Evolutionary conservation across 1,284 basidiomycete genomes (phyloP).

Genomic region (Vanrija humicola): DNA sequence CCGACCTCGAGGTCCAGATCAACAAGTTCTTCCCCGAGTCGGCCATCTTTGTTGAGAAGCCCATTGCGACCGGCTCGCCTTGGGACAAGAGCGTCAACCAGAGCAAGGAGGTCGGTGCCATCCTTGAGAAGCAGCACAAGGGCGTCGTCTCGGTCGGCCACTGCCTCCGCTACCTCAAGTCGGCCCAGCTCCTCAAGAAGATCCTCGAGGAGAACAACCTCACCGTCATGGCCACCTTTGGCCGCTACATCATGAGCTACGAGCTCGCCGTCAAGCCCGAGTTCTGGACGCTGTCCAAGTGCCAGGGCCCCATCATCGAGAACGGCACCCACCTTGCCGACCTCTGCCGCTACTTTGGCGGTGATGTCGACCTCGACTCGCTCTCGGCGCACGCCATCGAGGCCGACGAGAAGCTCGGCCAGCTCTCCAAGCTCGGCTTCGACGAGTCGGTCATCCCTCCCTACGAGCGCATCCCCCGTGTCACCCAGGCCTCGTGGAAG

Average conservation of each 20-base stretch:
- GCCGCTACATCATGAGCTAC: slow-evolving; percentile 53
- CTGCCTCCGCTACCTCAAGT: slow-evolving; percentile 48
- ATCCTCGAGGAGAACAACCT: slow-evolving; percentile 55
- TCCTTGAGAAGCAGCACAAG: slow-evolving; percentile 57
- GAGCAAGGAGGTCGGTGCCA: slow-evolving; percentile 60
- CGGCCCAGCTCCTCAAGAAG: slow-evolving; percentile 54
- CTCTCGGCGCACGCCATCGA: slow-evolving; percentile 45
- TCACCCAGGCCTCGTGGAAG: slow-evolving; percentile 50
- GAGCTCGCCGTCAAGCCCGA: slow-evolving; percentile 41
- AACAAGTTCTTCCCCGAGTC: slow-evolving; percentile 79
- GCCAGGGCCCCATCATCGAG: slow-evolving; percentile 54
- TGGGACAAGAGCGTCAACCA: slow-evolving; percentile 47
- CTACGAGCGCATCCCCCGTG: slow-evolving; percentile 46
- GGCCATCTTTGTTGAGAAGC: slow-evolving; percentile 85
- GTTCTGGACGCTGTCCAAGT: slow-evolving; percentile 56
- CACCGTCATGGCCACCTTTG: slow-evolving; percentile 54
- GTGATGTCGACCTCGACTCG: slow-evolving; percentile 53
- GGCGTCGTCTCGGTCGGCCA: slow-evolving; percentile 56
- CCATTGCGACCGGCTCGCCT: slow-evolving; percentile 51
- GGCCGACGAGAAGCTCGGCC: slow-evolving; percentile 49
- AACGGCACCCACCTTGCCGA: slow-evolving; percentile 54
- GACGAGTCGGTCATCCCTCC: slow-evolving; percentile 50
- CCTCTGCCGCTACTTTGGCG: slow-evolving; percentile 53
- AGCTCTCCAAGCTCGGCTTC: slow-evolving; percentile 50
- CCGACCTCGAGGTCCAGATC: slow-evolving; percentile 85